Evolutionary conservation across 2,329 filamentous ascomycete genomes (phyloP), one percentile per base, ranked within the genome.

Genomic region (Aspergillus sp.): DNA sequence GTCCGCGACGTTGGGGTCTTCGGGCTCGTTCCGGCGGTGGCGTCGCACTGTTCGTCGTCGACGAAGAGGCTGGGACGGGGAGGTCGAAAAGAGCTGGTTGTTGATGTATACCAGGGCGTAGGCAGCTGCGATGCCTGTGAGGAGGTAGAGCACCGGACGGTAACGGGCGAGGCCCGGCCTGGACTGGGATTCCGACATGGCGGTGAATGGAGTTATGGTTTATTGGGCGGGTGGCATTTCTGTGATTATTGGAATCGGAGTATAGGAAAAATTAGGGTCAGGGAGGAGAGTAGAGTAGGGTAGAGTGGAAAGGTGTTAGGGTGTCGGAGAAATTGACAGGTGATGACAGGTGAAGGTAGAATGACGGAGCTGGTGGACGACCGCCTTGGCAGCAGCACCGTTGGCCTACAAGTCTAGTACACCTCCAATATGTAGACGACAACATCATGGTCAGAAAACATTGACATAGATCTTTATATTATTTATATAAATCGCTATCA

Each of bases 31-130:
- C 57, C 66, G 62, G 55, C 67, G 61, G n/a, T 57, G 59, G 49
- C 72, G 72, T 46, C 71, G 70, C 35, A 75, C 57, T 19, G 73
- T 69, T 61, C 66, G 67, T 54, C 71, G 72, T 46, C 73, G 73
- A 38, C 67, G 73, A 17, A 75, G 63, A 5, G 63, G 45, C 35
- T 64, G 59, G 4, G 63, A 50, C n/a, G 64, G 42, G 5, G 60
- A 59, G 6, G 65, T 49, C 3, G 64, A 59, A 19, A 64, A 30
- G 38, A 73, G 49, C 45, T 66, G 62, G 50, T 67, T 70, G 49
- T 68, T 71, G 20, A 74, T 66, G 38, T 73, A 71, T 13, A 73
- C 61, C 35, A 76, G 56, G n/a, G 72, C 72, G 52, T 72, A 74
- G 14, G 73, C 68, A 32, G 72, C 70, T 38, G 69, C 71, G 36